Percentiles rank a stretch among this genome's conserved stretches.
Conservation (phyloP, 106 monocot species). For the Phalaenopsis equestris region DNA sequence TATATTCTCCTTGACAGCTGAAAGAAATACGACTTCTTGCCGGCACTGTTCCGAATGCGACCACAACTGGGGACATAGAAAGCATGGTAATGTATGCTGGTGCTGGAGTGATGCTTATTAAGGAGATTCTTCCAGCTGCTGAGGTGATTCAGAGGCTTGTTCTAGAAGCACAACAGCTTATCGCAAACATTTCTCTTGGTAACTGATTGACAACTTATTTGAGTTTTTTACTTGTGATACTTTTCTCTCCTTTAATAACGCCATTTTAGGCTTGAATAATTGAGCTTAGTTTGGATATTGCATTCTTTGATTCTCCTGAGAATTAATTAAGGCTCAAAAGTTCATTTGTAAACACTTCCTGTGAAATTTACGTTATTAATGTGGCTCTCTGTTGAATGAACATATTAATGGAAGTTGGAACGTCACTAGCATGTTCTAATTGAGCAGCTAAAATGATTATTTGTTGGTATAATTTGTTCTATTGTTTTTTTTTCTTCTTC, state of each 20-base stretch:
- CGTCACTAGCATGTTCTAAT: too few relatives aligned
- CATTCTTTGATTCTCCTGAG: not conserved
- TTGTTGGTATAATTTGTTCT: too few relatives aligned
- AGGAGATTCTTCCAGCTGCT: conserved; percentile 65
- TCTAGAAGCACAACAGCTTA: conserved; percentile 36
- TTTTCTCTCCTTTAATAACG: not conserved
- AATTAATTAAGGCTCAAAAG: not conserved
- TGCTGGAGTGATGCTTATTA: conserved; percentile 57
- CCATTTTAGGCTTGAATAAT: too few relatives aligned
- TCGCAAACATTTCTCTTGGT: conserved; percentile 21
- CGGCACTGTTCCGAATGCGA: conserved; percentile 72
- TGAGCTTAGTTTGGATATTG: too few relatives aligned
- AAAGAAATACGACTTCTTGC: conserved; percentile 56
- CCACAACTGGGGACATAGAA: conserved; percentile 57
- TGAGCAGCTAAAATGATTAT: too few relatives aligned
- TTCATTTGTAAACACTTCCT: not conserved
- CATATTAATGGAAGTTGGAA: too few relatives aligned
- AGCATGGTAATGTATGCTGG: conserved; percentile 86
- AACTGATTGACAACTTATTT: not conserved
- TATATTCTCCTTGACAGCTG: conserved; percentile 24
- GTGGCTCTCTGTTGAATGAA: too few relatives aligned
- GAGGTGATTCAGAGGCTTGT: conserved; percentile 55
- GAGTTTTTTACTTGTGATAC: not conserved
- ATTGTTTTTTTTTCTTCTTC: too few relatives aligned
- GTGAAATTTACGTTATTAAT: too few relatives aligned